These are phyloP conservation scores for Brassica rapa DNA, from an alignment of 345 rosid species.

Conservation along the genomic window DNA sequence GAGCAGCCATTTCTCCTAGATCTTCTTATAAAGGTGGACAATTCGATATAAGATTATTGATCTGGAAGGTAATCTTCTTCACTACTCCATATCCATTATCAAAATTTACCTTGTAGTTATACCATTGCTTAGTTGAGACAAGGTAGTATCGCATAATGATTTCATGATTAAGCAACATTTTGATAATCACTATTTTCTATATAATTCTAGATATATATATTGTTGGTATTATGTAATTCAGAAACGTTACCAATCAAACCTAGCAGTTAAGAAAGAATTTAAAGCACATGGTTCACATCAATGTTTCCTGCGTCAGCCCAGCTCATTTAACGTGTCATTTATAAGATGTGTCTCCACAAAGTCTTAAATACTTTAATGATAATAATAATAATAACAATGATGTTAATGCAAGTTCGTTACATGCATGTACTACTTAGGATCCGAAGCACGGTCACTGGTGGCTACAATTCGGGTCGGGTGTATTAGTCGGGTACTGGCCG, in stretches of 20 bases:
- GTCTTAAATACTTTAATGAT: neutral
- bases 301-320: slow-evolving; percentile 25
- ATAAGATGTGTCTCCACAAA: slow-evolving; percentile 26
- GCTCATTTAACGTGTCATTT: slow-evolving; percentile 15
- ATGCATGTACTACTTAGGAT: slow-evolving; percentile 55
- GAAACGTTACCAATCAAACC: neutral
- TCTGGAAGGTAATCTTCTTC: slow-evolving; percentile 82
- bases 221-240: neutral
- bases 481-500: slow-evolving; percentile 94
- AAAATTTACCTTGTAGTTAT: neutral
- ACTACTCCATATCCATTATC: neutral
- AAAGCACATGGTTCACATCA: slow-evolving; percentile 37
- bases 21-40: slow-evolving; percentile 85
- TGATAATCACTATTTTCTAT: neutral
- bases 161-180: neutral
- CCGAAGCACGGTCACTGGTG: slow-evolving; percentile 99
- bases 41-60: slow-evolving; percentile 84
- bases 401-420: neutral
- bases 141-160: neutral
- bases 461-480: slow-evolving; percentile 93
- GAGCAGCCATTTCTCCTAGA: slow-evolving; percentile 95
- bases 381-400: neutral
- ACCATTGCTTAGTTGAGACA: neutral
- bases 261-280: slow-evolving; percentile 10
- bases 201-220: neutral